Conservation (phyloP, 2,329 filamentous ascomycete genomes). For the Alternaria novae-zelandiae region DNA sequence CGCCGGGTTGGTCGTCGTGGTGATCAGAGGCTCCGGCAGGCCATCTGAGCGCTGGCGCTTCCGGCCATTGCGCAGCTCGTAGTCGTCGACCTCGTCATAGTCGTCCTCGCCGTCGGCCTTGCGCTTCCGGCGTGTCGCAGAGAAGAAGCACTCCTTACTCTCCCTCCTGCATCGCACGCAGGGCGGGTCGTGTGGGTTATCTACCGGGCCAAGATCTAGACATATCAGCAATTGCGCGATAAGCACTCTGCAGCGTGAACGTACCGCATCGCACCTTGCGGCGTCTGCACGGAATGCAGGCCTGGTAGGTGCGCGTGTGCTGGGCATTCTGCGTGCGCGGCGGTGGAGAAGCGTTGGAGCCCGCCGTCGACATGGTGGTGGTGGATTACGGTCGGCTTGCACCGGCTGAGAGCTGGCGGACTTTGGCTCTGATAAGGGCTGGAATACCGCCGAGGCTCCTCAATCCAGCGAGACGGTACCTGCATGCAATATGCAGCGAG, state of each 20-base stretch:
- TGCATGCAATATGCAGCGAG: conserved; percentile 18
- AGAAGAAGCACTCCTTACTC: conserved; percentile 97
- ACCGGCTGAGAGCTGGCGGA: conserved; percentile 19
- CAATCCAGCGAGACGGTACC: conserved; percentile 7
- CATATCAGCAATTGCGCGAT: conserved; percentile 3
- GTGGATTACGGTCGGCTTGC: conserved; percentile 20
- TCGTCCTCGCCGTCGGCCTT: conserved; percentile 65
- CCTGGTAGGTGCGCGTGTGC: conserved; percentile 51
- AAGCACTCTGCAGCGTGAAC: conserved; percentile 9
- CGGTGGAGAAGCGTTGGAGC: conserved; percentile 34
- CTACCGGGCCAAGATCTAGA: conserved; percentile 63
- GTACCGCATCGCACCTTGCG: conserved; percentile 64
- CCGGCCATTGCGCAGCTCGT: conserved; percentile 74
- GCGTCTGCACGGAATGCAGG: conserved; percentile 62
- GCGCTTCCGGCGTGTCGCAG: conserved; percentile 89
- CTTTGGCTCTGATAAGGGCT: conserved; percentile 11
- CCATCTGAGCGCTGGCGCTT: conserved; percentile 66
- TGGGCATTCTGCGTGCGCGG: conserved; percentile 20
- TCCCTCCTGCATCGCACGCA: conserved; percentile 93
- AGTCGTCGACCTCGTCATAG: conserved; percentile 60
- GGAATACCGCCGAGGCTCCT: conserved; percentile 1
- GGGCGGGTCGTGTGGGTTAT: conserved; percentile 91
- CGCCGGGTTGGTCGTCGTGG: conserved; percentile 23
- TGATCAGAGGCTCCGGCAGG: conserved; percentile 43
- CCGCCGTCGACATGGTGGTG: conserved; percentile 27